These are phyloP conservation scores for Fremontodendron californicum DNA, from an alignment of 345 rosid species.

Conservation along the genomic window DNA sequence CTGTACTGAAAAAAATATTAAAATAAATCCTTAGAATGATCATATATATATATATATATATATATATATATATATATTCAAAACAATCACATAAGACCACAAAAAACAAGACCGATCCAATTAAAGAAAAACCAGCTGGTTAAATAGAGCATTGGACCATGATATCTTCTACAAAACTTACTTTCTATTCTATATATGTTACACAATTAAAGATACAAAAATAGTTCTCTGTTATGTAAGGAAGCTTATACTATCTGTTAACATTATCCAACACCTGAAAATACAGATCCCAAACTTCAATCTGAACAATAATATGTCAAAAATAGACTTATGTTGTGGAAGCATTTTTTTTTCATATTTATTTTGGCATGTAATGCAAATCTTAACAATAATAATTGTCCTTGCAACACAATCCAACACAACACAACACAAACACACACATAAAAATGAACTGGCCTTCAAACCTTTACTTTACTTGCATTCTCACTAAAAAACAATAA, in stretches of 20 bases:
- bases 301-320: background rate
- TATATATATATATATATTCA: no score
- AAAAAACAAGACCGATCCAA: background rate
- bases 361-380: background rate
- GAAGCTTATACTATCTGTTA: background rate
- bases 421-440: no score
- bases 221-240: background rate
- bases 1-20: slow-evolving; percentile 37
- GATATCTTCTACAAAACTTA: background rate
- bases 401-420: background rate
- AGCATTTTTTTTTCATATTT: background rate
- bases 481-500: background rate
- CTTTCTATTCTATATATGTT: background rate
- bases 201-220: background rate
- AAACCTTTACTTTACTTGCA: background rate
- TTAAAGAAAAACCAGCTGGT: background rate
- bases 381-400: background rate
- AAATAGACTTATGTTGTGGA: no score
- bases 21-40: slow-evolving; percentile 15
- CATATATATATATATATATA: no score
- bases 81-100: background rate
- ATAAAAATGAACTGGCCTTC: background rate
- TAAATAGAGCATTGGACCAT: background rate
- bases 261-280: background rate
- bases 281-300: background rate